A percentile compares a stretch with the other conserved stretches of the same genome.
These are phyloP conservation scores for Talaromyces funiculosus DNA, from an alignment of 2,329 filamentous ascomycete genomes.

Conservation along the genomic window DNA sequence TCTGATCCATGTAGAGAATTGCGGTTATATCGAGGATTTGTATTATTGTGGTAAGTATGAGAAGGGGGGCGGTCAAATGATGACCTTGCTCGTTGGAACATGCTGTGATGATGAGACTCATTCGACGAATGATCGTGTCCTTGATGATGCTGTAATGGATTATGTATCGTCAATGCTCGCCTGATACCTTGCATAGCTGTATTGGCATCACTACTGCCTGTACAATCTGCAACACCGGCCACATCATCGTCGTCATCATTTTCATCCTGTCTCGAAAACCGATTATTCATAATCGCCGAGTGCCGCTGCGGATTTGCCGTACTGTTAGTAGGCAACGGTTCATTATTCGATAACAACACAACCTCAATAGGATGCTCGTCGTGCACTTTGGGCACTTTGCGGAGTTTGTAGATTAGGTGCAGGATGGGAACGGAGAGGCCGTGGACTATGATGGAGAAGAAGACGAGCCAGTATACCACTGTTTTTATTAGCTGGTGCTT, in stretches of 20 bases:
- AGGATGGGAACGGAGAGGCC: constrained; percentile 35
- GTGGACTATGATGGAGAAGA: constrained; percentile 38
- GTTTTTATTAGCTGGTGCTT: not conserved
- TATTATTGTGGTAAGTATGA: not conserved
- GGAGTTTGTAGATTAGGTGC: constrained; percentile 27
- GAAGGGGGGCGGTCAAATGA: not conserved
- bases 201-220: not conserved
- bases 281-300: constrained; percentile 32
- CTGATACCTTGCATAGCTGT: not conserved
- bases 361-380: constrained; percentile 31
- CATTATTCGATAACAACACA: constrained; percentile 29
- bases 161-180: not conserved
- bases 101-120: not conserved
- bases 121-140: not conserved
- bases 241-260: constrained; percentile 5
- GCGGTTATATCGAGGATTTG: not conserved
- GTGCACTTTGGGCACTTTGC: constrained; percentile 25
- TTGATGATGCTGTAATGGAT: not conserved
- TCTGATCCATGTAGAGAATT: constrained; percentile 8
- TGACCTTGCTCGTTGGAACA: not conserved
- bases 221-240: not conserved
- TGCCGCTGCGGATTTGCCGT: constrained; percentile 22
- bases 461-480: constrained; percentile 44
- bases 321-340: constrained; percentile 33
- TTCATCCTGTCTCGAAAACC: constrained; percentile 23